These are phyloP conservation scores for Aspergillus sp. DNA, from an alignment of 2,329 filamentous ascomycete species.

Conservation along the genomic window DNA sequence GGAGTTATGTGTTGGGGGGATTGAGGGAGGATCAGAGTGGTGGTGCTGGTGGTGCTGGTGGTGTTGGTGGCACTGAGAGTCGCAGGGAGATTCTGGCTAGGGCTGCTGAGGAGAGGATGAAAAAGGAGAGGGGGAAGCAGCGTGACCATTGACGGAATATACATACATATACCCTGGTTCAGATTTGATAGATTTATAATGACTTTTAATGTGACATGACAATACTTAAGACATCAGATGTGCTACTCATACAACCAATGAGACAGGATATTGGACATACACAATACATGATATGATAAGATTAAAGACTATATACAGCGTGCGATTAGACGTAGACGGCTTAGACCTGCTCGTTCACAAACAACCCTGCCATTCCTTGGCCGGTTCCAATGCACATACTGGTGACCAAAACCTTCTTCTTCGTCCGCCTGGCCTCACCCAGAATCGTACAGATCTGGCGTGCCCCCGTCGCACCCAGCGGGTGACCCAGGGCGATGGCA, in stretches of 20 bases:
- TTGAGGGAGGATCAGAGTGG: constrained; percentile 38
- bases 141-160: constrained; percentile 3
- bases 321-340: too few species aligned
- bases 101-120: constrained; percentile 61
- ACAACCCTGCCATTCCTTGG: constrained; percentile 59
- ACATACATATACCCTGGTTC: too few species aligned
- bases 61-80: constrained; percentile 44
- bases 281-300: too few species aligned
- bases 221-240: too few species aligned
- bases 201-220: background rate
- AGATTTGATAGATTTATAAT: constrained; percentile 1
- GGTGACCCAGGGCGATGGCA: constrained; percentile 86
- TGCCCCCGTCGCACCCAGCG: constrained; percentile 79
- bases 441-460: constrained; percentile 86
- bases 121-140: constrained; percentile 34
- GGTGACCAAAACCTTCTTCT: constrained; percentile 85
- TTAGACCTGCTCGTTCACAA: constrained; percentile 54
- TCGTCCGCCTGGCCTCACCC: constrained; percentile 71
- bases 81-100: constrained; percentile 66
- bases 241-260: too few species aligned
- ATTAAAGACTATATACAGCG: too few species aligned
- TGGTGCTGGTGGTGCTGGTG: constrained; percentile 16
- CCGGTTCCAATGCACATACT: constrained; percentile 76
- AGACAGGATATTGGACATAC: too few species aligned
- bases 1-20: constrained; percentile 65